These are phyloP conservation scores for Didymella exigua DNA, from an alignment of 2,329 filamentous ascomycete genomes.

Conservation along the genomic window DNA sequence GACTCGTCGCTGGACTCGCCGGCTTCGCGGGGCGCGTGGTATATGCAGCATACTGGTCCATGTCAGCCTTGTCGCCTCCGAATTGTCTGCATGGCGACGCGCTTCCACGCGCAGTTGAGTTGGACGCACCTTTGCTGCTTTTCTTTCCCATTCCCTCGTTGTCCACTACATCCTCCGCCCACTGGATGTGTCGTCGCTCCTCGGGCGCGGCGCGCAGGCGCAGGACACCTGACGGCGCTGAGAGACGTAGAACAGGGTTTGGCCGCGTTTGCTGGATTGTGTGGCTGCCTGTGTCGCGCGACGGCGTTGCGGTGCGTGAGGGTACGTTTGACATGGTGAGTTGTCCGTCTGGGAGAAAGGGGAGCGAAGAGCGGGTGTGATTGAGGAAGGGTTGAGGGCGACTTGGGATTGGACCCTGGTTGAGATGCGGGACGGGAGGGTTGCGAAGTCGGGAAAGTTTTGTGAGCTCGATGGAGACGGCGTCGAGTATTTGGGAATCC, in stretches of 20 bases:
- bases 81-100: too few relatives aligned
- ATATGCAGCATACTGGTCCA: conserved; percentile 91
- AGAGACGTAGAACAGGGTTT: conserved; percentile 42
- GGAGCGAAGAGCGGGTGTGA: neutral
- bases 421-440: conserved; percentile 7
- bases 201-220: conserved; percentile 51
- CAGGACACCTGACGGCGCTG: conserved; percentile 44
- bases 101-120: neutral
- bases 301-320: conserved; percentile 28
- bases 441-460: neutral
- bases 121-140: conserved; percentile 78
- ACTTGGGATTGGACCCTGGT: conserved; percentile 4
- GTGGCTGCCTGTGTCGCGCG: conserved; percentile 28
- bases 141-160: conserved; percentile 96
- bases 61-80: neutral
- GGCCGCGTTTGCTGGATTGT: conserved; percentile 33
- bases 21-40: conserved; percentile 74
- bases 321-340: conserved; percentile 21
- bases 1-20: conserved; percentile 79
- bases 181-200: conserved; percentile 72
- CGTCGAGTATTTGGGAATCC: neutral
- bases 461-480: neutral
- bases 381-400: neutral
- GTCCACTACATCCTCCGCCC: conserved; percentile 91
- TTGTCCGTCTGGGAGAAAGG: neutral